These are phyloP conservation scores for Middelhovenomyces tepae DNA, from an alignment of 805 yeast genomes.

Conservation along the genomic window DNA sequence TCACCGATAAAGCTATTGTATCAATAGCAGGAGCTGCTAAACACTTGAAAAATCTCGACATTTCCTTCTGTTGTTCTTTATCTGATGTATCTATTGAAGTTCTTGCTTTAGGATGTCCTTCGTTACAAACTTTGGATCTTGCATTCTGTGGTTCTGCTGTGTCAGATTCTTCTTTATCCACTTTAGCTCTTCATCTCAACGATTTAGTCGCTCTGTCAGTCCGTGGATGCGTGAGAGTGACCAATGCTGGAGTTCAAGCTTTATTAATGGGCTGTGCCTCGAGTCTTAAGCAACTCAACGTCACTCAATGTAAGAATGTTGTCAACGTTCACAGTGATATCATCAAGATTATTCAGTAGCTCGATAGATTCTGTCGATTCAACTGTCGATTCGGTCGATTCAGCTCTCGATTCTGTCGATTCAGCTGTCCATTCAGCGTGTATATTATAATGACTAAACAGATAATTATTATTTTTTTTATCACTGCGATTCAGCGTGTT, in stretches of 20 bases:
- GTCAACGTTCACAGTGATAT: too few relatives aligned
- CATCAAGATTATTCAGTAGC: too few relatives aligned
- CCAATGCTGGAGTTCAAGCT: conserved; percentile 68
- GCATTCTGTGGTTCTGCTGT: conserved; percentile 77
- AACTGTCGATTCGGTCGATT: too few relatives aligned
- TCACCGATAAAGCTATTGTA: conserved; percentile 56
- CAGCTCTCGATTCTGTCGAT: too few relatives aligned
- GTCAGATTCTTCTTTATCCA: conserved; percentile 57
- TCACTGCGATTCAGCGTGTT: too few relatives aligned
- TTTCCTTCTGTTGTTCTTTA: conserved; percentile 68
- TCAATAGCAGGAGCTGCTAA: conserved; percentile 55
- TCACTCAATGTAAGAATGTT: conserved; percentile 64
- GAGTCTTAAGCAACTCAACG: conserved; percentile 40
- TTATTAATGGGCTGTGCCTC: conserved; percentile 47
- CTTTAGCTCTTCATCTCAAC: conserved; percentile 48
- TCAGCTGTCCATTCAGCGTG: too few relatives aligned
- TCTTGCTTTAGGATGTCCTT: conserved; percentile 56
- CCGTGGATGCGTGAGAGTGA: conserved; percentile 68
- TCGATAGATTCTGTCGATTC: too few relatives aligned
- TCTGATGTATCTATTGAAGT: conserved; percentile 63
- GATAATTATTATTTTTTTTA: conserved; percentile 20
- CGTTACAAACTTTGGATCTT: conserved; percentile 43
- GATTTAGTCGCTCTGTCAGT: conserved; percentile 41
- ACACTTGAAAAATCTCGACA: conserved; percentile 45
- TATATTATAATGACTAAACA: too few relatives aligned